Evolutionary conservation across 305 asterid species (phyloP).

Genomic region (Fraxinus greggii): DNA sequence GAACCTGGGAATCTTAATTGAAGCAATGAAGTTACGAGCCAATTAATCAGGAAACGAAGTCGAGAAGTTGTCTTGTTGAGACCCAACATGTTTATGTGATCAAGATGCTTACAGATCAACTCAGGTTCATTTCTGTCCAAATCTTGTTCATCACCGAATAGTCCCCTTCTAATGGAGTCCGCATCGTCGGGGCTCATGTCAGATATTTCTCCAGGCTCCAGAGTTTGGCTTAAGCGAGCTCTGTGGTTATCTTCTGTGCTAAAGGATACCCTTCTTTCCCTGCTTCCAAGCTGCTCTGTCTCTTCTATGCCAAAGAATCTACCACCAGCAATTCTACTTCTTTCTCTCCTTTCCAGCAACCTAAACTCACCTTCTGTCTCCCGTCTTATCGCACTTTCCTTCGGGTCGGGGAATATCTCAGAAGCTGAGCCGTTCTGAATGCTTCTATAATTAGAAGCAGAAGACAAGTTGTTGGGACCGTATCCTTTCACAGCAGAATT

Average conservation of each 20-base stretch:
- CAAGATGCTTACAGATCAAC: slow-evolving; percentile 72
- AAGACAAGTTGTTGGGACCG: slow-evolving; percentile 13
- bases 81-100: slow-evolving; percentile 92
- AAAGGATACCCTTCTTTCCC: slow-evolving; percentile 81
- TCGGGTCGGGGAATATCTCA: slow-evolving; percentile 44
- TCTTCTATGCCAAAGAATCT: slow-evolving; percentile 88
- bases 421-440: slow-evolving; percentile 49
- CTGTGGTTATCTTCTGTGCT: slow-evolving; percentile 63
- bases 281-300: slow-evolving; percentile 63
- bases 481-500: slow-evolving; percentile 29
- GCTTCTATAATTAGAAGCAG: slow-evolving; percentile 20
- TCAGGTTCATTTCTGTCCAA: slow-evolving; percentile 75
- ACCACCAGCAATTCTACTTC: slow-evolving; percentile 63
- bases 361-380: slow-evolving; percentile 95
- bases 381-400: slow-evolving; percentile 88
- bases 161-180: slow-evolving; percentile 65
- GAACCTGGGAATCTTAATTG: slow-evolving; percentile 65
- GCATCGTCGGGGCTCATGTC: slow-evolving; percentile 65
- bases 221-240: slow-evolving; percentile 43
- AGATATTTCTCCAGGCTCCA: slow-evolving; percentile 65
- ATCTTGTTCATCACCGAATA: slow-evolving; percentile 66
- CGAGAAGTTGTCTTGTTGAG: slow-evolving; percentile 89
- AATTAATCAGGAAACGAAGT: slow-evolving; percentile 79
- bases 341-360: slow-evolving; percentile 84
- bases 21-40: slow-evolving; percentile 90